Conservation (phyloP, 2,329 filamentous ascomycete species). For the Xylaria polymorpha region DNA sequence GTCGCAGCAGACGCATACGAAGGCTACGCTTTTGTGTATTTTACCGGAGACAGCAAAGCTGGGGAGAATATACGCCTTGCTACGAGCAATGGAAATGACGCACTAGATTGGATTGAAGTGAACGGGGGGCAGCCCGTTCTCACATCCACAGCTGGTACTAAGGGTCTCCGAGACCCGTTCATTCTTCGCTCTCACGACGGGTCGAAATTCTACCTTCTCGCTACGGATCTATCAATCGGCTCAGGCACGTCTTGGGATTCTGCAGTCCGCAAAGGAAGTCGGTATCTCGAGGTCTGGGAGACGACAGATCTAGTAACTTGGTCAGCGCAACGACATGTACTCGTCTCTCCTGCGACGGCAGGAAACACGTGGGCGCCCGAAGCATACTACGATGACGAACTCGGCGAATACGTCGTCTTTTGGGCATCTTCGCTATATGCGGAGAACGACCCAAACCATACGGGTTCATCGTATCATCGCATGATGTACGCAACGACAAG, state of each 20-base stretch:
- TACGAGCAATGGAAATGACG: constrained; percentile 64
- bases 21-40: constrained; percentile 65
- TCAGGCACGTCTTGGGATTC: constrained; percentile 64
- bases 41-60: constrained; percentile 56
- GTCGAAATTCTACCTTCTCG: constrained; percentile 63
- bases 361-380: constrained; percentile 67
- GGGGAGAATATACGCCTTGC: constrained; percentile 67
- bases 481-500: constrained; percentile 64
- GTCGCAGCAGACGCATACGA: constrained; percentile 43
- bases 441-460: constrained; percentile 55
- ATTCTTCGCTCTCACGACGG: constrained; percentile 63
- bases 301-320: constrained; percentile 62
- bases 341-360: constrained; percentile 60
- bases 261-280: constrained; percentile 60
- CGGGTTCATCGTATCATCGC: constrained; percentile 59
- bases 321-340: constrained; percentile 62
- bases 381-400: constrained; percentile 59
- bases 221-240: constrained; percentile 65
- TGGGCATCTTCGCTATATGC: constrained; percentile 62
- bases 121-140: constrained; percentile 61
- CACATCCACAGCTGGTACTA: constrained; percentile 59
- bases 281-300: constrained; percentile 66
- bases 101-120: constrained; percentile 62
- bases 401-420: constrained; percentile 58
- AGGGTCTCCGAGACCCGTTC: constrained; percentile 64